These are phyloP conservation scores for Wickerhamomyces chambardii DNA, from an alignment of 805 yeast species.

Conservation along the genomic window DNA sequence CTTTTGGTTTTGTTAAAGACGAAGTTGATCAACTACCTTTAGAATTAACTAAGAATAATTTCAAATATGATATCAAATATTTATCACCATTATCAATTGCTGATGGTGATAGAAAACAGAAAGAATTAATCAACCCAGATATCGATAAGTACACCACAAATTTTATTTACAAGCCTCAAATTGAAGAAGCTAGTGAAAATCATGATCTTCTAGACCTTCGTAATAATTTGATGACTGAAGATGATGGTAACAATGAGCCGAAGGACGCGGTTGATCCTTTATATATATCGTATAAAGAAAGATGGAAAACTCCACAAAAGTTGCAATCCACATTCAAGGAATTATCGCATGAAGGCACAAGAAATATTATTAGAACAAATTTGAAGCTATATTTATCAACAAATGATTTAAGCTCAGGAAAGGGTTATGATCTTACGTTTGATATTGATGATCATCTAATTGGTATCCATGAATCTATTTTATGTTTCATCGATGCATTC, in stretches of 20 bases:
- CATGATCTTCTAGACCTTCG: not conserved
- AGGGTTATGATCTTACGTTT: constrained; percentile 28
- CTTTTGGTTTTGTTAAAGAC: constrained; percentile 60
- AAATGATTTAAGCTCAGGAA: constrained; percentile 7
- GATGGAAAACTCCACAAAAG: constrained; percentile 15
- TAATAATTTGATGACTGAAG: constrained; percentile 4
- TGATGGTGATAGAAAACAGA: constrained; percentile 9
- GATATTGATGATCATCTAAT: constrained; percentile 19
- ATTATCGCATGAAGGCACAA: constrained; percentile 1
- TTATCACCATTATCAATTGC: constrained; percentile 33
- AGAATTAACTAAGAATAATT: constrained; percentile 34
- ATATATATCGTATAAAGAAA: constrained; percentile 3
- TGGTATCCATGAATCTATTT: constrained; percentile 27
- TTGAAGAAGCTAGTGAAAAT: constrained; percentile 5
- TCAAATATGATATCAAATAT: constrained; percentile 42
- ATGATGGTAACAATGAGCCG: constrained; percentile 1
- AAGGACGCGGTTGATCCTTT: constrained; percentile 8
- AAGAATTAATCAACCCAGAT: constrained; percentile 7
- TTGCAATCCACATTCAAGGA: constrained; percentile 8
- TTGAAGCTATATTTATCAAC: constrained; percentile 3
- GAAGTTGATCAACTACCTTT: constrained; percentile 53
- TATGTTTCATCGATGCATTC: constrained; percentile 14
- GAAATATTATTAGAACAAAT: constrained; percentile 1
- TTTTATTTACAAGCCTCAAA: constrained; percentile 10
- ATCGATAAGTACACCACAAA: constrained; percentile 4